Percentiles rank a stretch among this genome's conserved stretches.
These are phyloP conservation scores for Hyphopichia burtonii DNA, from an alignment of 1,139 yeast genomes.

Conservation along the genomic window DNA sequence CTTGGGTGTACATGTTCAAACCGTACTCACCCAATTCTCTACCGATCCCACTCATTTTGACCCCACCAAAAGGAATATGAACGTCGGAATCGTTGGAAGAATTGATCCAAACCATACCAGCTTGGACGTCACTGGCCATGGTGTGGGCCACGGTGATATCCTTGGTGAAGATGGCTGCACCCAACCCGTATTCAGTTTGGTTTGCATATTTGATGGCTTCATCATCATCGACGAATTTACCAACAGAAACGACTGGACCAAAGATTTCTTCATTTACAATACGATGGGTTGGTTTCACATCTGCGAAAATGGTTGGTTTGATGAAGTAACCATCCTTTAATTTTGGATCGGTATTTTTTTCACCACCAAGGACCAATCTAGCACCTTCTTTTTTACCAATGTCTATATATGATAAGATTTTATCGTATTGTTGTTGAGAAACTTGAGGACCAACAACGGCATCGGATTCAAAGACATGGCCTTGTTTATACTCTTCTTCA, in stretches of 20 bases:
- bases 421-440: slow-evolving; percentile 65
- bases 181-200: slow-evolving; percentile 55
- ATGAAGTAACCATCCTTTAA: slow-evolving; percentile 47
- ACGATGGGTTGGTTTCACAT: slow-evolving; percentile 50
- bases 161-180: slow-evolving; percentile 78
- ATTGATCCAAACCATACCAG: slow-evolving; percentile 60
- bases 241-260: slow-evolving; percentile 58
- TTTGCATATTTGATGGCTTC: slow-evolving; percentile 53
- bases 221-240: slow-evolving; percentile 52
- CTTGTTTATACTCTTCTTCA: slow-evolving; percentile 51
- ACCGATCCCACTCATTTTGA: slow-evolving; percentile 81
- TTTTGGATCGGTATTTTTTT: slow-evolving; percentile 34
- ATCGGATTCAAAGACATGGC: slow-evolving; percentile 54
- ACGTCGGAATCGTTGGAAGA: slow-evolving; percentile 77
- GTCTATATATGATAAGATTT: slow-evolving; percentile 50
- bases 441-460: slow-evolving; percentile 80
- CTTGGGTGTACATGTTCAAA: slow-evolving; percentile 69
- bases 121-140: slow-evolving; percentile 43
- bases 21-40: slow-evolving; percentile 89
- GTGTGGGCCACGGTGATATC: slow-evolving; percentile 46
- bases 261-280: slow-evolving; percentile 59
- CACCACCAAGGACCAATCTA: slow-evolving; percentile 47
- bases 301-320: slow-evolving; percentile 56
- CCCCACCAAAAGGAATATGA: slow-evolving; percentile 78
- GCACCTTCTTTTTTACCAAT: slow-evolving; percentile 60